Conservation (phyloP, 345 rosid genomes). For the Erysimum cheiranthoides region DNA sequence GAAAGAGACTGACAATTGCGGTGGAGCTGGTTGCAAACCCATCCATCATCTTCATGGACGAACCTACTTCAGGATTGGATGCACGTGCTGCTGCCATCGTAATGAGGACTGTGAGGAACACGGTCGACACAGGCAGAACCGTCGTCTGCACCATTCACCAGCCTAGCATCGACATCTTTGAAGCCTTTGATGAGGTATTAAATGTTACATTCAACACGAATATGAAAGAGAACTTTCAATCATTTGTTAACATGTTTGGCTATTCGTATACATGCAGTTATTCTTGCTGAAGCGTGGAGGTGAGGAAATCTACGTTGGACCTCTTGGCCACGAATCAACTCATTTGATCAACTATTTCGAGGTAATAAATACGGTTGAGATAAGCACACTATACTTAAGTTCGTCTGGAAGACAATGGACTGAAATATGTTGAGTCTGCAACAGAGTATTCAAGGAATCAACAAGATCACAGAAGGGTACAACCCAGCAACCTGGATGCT, state of each 20-base stretch:
- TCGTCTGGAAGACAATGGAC: slow-evolving; percentile 2
- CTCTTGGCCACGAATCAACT: slow-evolving; percentile 68
- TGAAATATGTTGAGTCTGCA: slow-evolving; percentile 13
- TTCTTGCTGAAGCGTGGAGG: slow-evolving; percentile 82
- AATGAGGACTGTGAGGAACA: slow-evolving; percentile 90
- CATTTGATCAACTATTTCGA: slow-evolving; percentile 70
- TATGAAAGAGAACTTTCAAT: neutral
- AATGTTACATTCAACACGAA: neutral
- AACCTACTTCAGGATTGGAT: slow-evolving; percentile 95
- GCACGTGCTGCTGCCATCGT: slow-evolving; percentile 97
- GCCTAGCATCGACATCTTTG: slow-evolving; percentile 92
- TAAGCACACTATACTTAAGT: neutral
- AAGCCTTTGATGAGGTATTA: slow-evolving; percentile 88
- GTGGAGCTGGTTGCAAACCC: slow-evolving; percentile 97
- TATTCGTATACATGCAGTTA: slow-evolving; percentile 50
- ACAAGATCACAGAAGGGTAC: slow-evolving; percentile 69
- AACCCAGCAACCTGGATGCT: slow-evolving; percentile 96
- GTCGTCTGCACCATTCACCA: slow-evolving; percentile 96
- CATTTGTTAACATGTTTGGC: slow-evolving; percentile 23
- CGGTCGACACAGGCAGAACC: slow-evolving; percentile 91
- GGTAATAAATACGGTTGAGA: slow-evolving; percentile 49
- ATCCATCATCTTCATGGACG: slow-evolving; percentile 92
- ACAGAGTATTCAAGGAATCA: slow-evolving; percentile 65
- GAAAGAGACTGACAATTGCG: slow-evolving; percentile 90
- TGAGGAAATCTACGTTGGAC: slow-evolving; percentile 79